Evolutionary conservation across 2,329 filamentous ascomycete species (phyloP), one percentile per base, ranked within the genome.

Genomic region (Monosporascus sp.): DNA sequence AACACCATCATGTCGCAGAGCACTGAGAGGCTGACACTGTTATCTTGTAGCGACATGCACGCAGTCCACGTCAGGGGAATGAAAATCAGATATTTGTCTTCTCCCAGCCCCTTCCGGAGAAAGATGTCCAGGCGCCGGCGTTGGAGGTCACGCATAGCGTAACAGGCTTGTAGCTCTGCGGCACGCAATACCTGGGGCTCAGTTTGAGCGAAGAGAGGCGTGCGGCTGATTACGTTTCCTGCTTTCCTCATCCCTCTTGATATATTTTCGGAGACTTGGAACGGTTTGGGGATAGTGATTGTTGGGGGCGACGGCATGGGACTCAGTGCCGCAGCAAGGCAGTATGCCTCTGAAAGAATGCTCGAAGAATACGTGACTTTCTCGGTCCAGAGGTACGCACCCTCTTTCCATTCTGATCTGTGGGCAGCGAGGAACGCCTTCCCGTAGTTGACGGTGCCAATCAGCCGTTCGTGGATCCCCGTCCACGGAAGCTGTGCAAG

Each of bases 321-420:
- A 8, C 25, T 22, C 14, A 45, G 11, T n/a, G 38, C 20, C 11
- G 54, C 54, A 2, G 51, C 54, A 2, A 50, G 27, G 27, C 45
- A 54, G 14, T 56, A 56, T 4, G 52, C 35, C 35, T 51, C 45
- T 2, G 51, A 46, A 1, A 56, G 38, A 3, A 49, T 18, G 9
- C 49, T 22, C 7, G 51, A 56, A 5, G 49, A 49, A 41, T 54
- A 56, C 3, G 54, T 56, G 15, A 52, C 46, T 20, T 56, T 56
- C 35, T 56, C 53, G 20, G 52, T 38, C 53, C 50, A 55, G 18
- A 53, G 17, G 18, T 49, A 8, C n/a, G 48, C 25, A 15, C 48
- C 50, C 18, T 17, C 27, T 1, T 8, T 18, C 53, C 49, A 54
- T 39, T 51, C 15, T 24, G 22, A 24, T 24, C 22, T 24, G 22